Evolutionary conservation across 805 yeast species (phyloP), one percentile per base, ranked within the genome.

Genomic region (Kluyveromyces lactis): DNA sequence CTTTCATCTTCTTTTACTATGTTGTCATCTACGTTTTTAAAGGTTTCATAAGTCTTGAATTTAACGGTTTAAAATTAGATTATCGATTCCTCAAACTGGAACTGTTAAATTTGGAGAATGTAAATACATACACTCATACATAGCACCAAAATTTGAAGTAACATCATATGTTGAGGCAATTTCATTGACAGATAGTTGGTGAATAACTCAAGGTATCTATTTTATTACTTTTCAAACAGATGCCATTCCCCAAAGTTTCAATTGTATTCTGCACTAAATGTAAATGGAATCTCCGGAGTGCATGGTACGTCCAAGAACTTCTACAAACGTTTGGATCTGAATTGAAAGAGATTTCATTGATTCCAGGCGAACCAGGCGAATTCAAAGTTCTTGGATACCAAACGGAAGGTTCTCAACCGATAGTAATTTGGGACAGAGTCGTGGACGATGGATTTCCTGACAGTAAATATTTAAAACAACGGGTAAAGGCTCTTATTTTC

Each of bases 291-390:
- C 71, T 85, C 34, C 65, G 96, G 10, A 94, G 95, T 2, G 72
- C 85, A 0, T 87, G 95, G 95, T 85, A 85, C 49, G 65, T 77
- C 24, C 95, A 84, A 55, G 96, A 86, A 58, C 64, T 87, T 1
- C 62, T 86, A n/a, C 86, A 82, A 52, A 87, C 96, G 0, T 87
- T 86, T 58, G 79, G 78, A 3, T 57, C 61, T 4, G 64, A 66
- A 17, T 51, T 77, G 6, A 78, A 77, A 12, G 81, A 79, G 41
- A 72, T 79, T 2, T 62, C 77, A 0, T 53, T 72, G 55, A 58
- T 62, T 33, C 69, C 86, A 52, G 54, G 68, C 39, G 53, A 62
- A 40, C 52, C 69, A 29, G 94, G 77, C 9, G 74, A 76, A 4
- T 86, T 86, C 54, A 67, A 69, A 41, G 73, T 89, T 13, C 63